phyloP scores from a whole-genome alignment of 768 basidiomycete genomes.

The Gelatoporia subvermispora region DNA sequence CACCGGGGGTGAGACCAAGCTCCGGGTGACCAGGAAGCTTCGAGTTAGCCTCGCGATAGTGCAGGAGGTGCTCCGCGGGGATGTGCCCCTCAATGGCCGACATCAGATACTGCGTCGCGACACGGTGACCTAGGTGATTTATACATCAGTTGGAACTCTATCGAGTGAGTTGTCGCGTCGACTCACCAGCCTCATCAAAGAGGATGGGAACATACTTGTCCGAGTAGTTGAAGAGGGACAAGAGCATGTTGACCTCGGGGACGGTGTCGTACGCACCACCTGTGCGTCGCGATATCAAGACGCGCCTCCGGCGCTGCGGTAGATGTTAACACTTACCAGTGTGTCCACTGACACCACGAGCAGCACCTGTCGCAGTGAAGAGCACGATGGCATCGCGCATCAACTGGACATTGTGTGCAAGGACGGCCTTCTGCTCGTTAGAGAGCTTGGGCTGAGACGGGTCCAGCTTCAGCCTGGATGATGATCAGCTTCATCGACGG shows the following conservation, averaged over 20 bases:
- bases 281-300: constrained; percentile 4
- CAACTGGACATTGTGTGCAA: constrained; percentile 71
- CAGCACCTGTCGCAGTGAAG: constrained; percentile 83
- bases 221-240: constrained; percentile 63
- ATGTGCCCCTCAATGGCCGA: constrained; percentile 71
- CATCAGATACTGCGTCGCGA: constrained; percentile 85
- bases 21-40: constrained; percentile 89
- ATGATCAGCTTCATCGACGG: background rate
- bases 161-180: background rate
- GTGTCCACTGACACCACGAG: constrained; percentile 83
- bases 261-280: constrained; percentile 59
- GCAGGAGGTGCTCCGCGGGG: constrained; percentile 71
- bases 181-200: constrained; percentile 78
- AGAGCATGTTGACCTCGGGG: constrained; percentile 78
- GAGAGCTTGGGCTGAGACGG: constrained; percentile 60
- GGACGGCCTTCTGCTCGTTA: constrained; percentile 50
- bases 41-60: constrained; percentile 82
- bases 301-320: background rate
- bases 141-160: constrained; percentile 2
- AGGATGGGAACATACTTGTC: constrained; percentile 64
- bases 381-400: constrained; percentile 81
- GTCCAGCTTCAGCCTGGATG: constrained; percentile 63
- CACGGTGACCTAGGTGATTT: constrained; percentile 64
- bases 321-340: constrained; percentile 51
- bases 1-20: constrained; percentile 84